A percentile compares a stretch with the other conserved stretches of the same genome.
These are phyloP conservation scores for Pinus albicaulis DNA, from an alignment of 75 land plant genomes.

Conservation along the genomic window DNA sequence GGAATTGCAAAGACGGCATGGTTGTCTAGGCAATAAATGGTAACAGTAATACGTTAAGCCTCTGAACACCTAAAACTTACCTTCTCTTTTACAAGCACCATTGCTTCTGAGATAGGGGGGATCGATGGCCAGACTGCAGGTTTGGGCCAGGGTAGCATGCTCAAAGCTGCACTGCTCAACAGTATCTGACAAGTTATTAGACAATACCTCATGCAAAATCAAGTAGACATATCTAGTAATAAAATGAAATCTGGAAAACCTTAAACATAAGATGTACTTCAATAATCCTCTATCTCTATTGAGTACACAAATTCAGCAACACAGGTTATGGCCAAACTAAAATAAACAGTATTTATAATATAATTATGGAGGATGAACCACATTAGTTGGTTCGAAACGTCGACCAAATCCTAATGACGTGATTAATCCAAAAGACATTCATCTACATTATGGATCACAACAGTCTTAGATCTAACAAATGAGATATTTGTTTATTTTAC, in stretches of 20 bases:
- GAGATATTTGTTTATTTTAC: no score
- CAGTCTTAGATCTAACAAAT: no score
- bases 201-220: background rate
- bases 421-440: no score
- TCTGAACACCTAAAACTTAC: constrained; percentile 27
- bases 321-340: no score
- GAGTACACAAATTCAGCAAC: no score
- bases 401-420: no score
- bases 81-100: constrained; percentile 79
- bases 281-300: no score
- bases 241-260: background rate
- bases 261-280: background rate
- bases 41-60: background rate
- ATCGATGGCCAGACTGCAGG: constrained; percentile 90
- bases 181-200: constrained; percentile 8
- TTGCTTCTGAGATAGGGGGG: constrained; percentile 67
- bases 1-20: background rate
- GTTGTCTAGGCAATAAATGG: constrained; percentile 17
- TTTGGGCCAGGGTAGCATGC: constrained; percentile 98
- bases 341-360: no score
- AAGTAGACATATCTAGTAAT: background rate
- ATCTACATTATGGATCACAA: no score
- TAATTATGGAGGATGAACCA: no score
- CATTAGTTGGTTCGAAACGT: no score
- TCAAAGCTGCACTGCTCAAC: constrained; percentile 74